phyloP scores from a whole-genome alignment of 441 rosid species.

The Daphne laureola region DNA sequence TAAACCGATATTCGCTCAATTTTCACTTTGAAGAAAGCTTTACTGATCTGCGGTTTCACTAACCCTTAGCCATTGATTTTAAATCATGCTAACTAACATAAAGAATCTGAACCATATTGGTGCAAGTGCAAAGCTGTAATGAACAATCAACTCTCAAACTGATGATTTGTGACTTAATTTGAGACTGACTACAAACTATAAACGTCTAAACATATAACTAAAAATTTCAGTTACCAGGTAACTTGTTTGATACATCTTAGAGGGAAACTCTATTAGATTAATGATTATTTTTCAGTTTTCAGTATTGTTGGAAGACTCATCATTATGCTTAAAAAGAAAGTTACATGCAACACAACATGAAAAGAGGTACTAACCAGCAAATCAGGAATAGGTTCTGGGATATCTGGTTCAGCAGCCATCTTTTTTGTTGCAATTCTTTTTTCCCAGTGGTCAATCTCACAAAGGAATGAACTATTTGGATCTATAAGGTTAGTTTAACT shows the following conservation, averaged over 20 bases:
- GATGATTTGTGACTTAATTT: too few relatives aligned
- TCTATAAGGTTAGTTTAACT: slow-evolving; percentile 13
- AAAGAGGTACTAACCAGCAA: slow-evolving; percentile 28
- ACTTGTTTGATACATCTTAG: too few relatives aligned
- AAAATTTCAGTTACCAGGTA: too few relatives aligned
- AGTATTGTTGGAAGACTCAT: slow-evolving; percentile 9
- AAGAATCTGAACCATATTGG: too few relatives aligned
- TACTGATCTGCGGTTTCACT: too few relatives aligned
- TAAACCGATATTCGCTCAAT: neutral
- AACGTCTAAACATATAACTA: too few relatives aligned
- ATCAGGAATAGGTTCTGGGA: slow-evolving; percentile 27
- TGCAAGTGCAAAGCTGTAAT: too few relatives aligned
- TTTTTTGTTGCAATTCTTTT: slow-evolving; percentile 25
- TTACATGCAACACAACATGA: slow-evolving; percentile 3
- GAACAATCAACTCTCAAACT: too few relatives aligned
- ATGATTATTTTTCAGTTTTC: neutral
- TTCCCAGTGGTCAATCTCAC: slow-evolving; percentile 2
- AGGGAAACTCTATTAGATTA: neutral
- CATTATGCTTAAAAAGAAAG: slow-evolving; percentile 3
- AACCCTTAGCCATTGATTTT: too few relatives aligned
- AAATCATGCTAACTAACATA: too few relatives aligned
- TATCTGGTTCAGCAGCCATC: slow-evolving; percentile 55
- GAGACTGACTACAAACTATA: too few relatives aligned
- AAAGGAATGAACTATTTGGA: slow-evolving; percentile 11
- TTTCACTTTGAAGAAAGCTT: too few relatives aligned